Evolutionary conservation across 805 yeast genomes (phyloP), one percentile per base, ranked within the genome.

Genomic region (Sugiyamaella mastotermitis): DNA sequence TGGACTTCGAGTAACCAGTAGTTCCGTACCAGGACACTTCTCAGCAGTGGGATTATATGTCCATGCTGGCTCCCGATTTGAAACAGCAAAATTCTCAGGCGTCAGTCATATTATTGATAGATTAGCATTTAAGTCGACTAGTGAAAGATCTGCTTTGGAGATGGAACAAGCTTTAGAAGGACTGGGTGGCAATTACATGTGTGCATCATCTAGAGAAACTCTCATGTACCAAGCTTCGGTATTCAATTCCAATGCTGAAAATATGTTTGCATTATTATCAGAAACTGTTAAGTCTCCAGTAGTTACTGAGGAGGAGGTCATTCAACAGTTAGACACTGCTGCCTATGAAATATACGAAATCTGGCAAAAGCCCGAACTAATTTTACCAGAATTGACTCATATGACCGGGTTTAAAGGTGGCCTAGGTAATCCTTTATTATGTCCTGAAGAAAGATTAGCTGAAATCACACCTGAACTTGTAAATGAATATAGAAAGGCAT

Each of bases 141-240:
- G 38, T 28, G 39, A 43, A 15, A 44, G 49, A 41, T 51, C 74
- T 1, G 88, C 85, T 2, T 62, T 69, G 30, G 72, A 80, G 36
- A 83, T 92, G 85, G 70, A 83, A 48, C 81, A 81, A 47, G 72
- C 71, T 15, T 65, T 92, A 45, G 87, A 86, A 41, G 68, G 75
- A 25, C 61, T 92, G 41, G 98, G 98, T 34, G 98, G 97, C 10
- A 90, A 87, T 58, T 87, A 83, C 61, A 88, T 85, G 77, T 83
- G 95, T 55, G 81, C 94, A 1, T 82, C 95, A 0, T 83, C 94
- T 5, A 72, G 98, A 54, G 98, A 92, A 60, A 74, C 94, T 3
- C 71, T 90, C 66, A 76, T 90, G 64, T 92, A 92, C 60, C 97
- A 92, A 61, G 94, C 97, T 1, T 80, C 95, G 2, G 95, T 87